phyloP scores from a whole-genome alignment of 2,329 filamentous ascomycete species.

The Graphium sp. region DNA sequence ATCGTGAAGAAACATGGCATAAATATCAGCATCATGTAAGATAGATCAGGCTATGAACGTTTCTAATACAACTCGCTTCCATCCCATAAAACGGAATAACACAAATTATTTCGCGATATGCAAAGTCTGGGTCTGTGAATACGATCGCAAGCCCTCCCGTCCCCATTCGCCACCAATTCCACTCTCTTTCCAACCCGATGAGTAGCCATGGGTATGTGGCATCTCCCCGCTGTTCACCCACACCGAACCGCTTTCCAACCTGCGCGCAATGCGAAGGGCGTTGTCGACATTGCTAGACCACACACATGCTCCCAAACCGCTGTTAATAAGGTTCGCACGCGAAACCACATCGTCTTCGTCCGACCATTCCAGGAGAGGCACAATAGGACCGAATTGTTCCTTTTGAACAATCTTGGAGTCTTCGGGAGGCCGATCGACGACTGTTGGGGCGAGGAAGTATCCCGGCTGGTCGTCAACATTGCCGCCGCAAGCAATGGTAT shows the following conservation, averaged over 20 bases:
- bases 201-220: conserved; percentile 14
- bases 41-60: too few relatives aligned
- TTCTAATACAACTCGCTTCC: too few relatives aligned
- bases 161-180: conserved; percentile 17
- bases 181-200: conserved; percentile 15
- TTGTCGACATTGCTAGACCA: conserved; percentile 34
- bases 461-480: conserved; percentile 21
- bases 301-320: conserved; percentile 38
- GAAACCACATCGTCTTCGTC: conserved; percentile 41
- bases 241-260: conserved; percentile 39
- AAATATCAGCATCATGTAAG: too few relatives aligned
- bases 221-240: conserved; percentile 33
- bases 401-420: conserved; percentile 36
- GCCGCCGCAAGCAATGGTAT: conserved; percentile 29
- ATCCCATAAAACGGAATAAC: too few relatives aligned
- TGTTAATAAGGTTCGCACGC: conserved; percentile 34
- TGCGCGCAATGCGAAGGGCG: conserved; percentile 32
- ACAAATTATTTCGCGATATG: too few relatives aligned
- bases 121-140: conserved; percentile 13
- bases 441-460: conserved; percentile 38
- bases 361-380: conserved; percentile 44
- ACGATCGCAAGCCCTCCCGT: conserved; percentile 14
- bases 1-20: too few relatives aligned
- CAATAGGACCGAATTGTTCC: conserved; percentile 39
- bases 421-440: conserved; percentile 43